Evolutionary conservation across 164 flowering plant species (phyloP), one percentile per base, ranked within the genome.

Genomic region (Nelumbo lutea): DNA sequence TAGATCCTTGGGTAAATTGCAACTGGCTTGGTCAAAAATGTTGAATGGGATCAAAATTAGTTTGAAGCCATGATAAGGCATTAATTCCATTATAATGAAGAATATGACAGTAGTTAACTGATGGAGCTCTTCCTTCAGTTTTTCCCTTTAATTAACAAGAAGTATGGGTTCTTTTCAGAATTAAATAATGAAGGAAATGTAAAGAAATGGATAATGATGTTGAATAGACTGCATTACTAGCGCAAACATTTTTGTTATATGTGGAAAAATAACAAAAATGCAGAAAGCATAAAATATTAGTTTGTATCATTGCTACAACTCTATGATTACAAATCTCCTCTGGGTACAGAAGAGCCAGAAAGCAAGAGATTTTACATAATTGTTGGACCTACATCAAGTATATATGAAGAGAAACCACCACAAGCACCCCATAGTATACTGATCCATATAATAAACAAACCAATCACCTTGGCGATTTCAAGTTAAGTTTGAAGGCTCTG

Each of bases 401-500:
- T 58, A 56, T 7, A 52, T 27, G 60, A 7, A 48, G 5, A 48
- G 47, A 69, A 62, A 39, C 62, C 62, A 63, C 47, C 60, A 52
- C 57, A 62, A 55, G 64, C 69, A 41, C 60, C 27, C 27, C 27
- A 27, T 27, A 27, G 27, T 27, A 27, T 27, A 27, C 27, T 27
- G 27, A 27, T 27, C 27, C 27, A 27, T 65, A 55, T 41, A 39
- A 53, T 15, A 56, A n/a, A 63, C 50, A 64, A 60, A 62, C 65
- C 64, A 75, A 40, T 45, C 45, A 47, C 58, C n/a, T 9, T 55
- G 6, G 11, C 61, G 69, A 47, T 9, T 78, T 75, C 15, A 69
- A 39, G 70, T 45, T 66, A 82, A 69, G 58, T 70, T 62, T 46
- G 64, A 60, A 86, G 82, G 80, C 83, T 79, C 60, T 70, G 79